Evolutionary conservation across 2,329 filamentous ascomycete species (phyloP).

Genomic region (Lasiodiplodia sp.): DNA sequence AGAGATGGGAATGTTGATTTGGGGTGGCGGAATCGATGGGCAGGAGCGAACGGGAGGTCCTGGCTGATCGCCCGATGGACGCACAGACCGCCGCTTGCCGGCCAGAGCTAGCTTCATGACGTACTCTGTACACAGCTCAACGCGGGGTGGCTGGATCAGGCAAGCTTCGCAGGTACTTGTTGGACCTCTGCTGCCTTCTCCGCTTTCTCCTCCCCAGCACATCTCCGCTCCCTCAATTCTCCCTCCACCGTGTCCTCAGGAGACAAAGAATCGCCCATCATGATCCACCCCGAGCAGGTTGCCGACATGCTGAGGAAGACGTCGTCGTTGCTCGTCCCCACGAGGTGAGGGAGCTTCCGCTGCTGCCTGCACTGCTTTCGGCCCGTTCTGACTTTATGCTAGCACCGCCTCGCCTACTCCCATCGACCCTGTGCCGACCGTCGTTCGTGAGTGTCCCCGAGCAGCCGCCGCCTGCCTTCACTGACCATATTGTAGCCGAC

Average conservation of each 20-base stretch:
- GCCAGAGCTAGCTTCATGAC: conserved; percentile 7
- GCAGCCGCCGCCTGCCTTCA: neutral
- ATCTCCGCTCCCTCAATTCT: neutral
- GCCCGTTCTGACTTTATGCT: conserved; percentile 3
- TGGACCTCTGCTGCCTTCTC: conserved; percentile 17
- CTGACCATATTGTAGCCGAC: conserved; percentile 37
- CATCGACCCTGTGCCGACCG: conserved; percentile 50
- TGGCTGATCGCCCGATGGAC: conserved; percentile 7
- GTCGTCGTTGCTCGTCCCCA: conserved; percentile 26
- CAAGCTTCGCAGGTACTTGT: conserved; percentile 11
- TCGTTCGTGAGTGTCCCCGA: conserved; percentile 39
- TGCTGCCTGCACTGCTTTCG: neutral
- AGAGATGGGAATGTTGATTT: conserved; percentile 21
- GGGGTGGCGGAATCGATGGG: conserved; percentile 5
- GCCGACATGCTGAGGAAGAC: conserved; percentile 29
- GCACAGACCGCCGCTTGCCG: conserved; percentile 1
- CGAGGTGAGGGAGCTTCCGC: conserved; percentile 15
- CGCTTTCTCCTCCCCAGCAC: conserved; percentile 19
- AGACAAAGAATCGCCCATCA: conserved; percentile 19
- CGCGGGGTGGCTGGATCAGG: conserved; percentile 18
- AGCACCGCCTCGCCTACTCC: conserved; percentile 36
- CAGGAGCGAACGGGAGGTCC: conserved; percentile 4
- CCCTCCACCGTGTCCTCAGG: neutral
- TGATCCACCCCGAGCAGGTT: conserved; percentile 30
- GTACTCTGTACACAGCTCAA: neutral